These are phyloP conservation scores for Botrytis galanthina DNA, from an alignment of 2,329 filamentous ascomycete genomes.

Conservation along the genomic window DNA sequence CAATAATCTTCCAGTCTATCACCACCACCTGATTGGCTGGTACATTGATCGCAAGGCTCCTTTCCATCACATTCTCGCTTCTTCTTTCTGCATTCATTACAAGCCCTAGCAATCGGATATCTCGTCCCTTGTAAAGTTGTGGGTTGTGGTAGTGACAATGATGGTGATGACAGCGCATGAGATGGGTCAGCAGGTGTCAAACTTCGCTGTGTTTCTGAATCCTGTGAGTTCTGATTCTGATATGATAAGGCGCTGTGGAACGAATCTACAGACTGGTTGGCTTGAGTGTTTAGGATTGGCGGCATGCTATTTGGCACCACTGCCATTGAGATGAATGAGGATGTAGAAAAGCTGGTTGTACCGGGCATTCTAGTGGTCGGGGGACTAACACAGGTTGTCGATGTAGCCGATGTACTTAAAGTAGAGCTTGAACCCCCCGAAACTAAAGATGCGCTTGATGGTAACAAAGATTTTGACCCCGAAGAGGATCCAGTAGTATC, in stretches of 20 bases:
- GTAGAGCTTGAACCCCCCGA: background rate
- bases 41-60: no score
- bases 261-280: constrained; percentile 21
- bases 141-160: no score
- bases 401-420: background rate
- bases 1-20: no score
- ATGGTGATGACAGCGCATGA: no score
- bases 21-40: no score
- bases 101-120: no score
- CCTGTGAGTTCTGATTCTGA: background rate
- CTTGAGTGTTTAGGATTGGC: constrained; percentile 12
- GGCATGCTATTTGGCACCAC: background rate
- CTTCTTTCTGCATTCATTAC: no score
- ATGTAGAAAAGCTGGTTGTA: background rate
- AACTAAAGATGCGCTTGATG: background rate
- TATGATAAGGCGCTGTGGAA: constrained; percentile 22
- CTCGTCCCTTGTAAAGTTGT: no score
- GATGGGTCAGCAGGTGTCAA: no score
- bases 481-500: background rate
- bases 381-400: background rate
- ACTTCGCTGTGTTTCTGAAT: no score
- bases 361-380: background rate
- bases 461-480: background rate
- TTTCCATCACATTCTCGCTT: no score
- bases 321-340: constrained; percentile 8